A percentile compares a stretch with the other conserved stretches of the same genome.
phyloP scores from a whole-genome alignment of 176 grass and related monocot species.

The Bothriochloa decipiens region DNA sequence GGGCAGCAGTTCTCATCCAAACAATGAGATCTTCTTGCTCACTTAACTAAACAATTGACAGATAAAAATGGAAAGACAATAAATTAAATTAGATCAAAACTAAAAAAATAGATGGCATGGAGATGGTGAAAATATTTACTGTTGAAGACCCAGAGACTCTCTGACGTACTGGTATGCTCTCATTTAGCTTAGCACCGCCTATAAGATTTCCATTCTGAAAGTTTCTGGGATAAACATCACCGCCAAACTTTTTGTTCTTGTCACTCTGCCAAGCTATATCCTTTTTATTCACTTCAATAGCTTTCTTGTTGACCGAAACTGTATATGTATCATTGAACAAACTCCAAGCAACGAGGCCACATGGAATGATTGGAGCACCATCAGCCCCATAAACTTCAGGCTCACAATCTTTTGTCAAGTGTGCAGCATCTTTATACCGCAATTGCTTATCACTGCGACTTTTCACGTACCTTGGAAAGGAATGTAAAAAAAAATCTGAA shows the following conservation, averaged over 20 bases:
- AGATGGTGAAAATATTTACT: not conserved
- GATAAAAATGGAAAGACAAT: constrained; percentile 1
- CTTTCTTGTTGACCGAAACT: constrained; percentile 54
- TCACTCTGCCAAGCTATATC: constrained; percentile 91
- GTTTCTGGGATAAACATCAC: constrained; percentile 88
- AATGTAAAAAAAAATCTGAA: constrained; percentile 5
- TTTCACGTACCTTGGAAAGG: constrained; percentile 73
- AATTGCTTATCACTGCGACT: constrained; percentile 88
- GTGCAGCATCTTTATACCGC: constrained; percentile 39
- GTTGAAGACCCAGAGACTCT: constrained; percentile 37
- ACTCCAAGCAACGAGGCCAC: constrained; percentile 95
- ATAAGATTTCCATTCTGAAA: constrained; percentile 76
- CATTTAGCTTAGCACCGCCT: constrained; percentile 82
- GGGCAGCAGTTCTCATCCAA: constrained; percentile 93
- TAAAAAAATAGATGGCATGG: constrained; percentile 11
- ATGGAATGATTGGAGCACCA: constrained; percentile 77
- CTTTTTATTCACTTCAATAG: constrained; percentile 74
- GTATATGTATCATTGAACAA: constrained; percentile 87
- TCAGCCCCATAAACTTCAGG: constrained; percentile 59
- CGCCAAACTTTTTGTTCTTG: constrained; percentile 73
- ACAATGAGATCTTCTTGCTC: constrained; percentile 98
- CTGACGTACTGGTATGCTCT: constrained; percentile 78
- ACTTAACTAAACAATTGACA: constrained; percentile 64
- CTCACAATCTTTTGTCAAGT: constrained; percentile 58
- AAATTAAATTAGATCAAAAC: constrained; percentile 1